Evolutionary conservation across 495 filamentous ascomycete species (phyloP), one percentile per base, ranked within the genome.

Genomic region (Cercophora samala): DNA sequence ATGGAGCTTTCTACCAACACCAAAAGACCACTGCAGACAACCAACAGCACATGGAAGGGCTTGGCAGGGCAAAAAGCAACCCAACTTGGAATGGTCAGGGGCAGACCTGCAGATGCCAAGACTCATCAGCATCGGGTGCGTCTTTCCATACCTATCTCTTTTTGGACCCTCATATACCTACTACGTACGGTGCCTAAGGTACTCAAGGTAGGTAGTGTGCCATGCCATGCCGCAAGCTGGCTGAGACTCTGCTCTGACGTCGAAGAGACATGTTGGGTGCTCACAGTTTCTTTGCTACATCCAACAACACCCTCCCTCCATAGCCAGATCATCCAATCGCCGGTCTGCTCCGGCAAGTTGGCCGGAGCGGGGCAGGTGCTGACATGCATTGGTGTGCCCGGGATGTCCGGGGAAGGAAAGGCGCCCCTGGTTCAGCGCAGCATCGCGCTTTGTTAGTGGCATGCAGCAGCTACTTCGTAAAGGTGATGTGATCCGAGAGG

Each of bases 391-490:
- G 37, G 37, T 46, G 21, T 26, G 26, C 5, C n/a, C 32, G 21
- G 29, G n/a, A 15, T 37, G 29, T 29, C 60, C 60, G 19, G 60
- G 26, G 26, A 62, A 24, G 60, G 29, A 46, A 62, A 37, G 26
- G 60, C 29, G 26, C 26, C 60, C 60, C 32, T 46, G 60, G 37
- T 46, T 46, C 60, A 62, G 29, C 24, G 60, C 24, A 62, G 19
- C 60, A 62, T 62, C 60, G 60, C 60, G 25, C 25, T 51, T 62
- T 29, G 60, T 62, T 62, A 62, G 60, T 29, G 60, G 58, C 8
- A 60, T 9, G 37, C 9, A 0, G 3, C 37, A 46, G 37, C 37
- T 46, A 8, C 8, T 32, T 3, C 5, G 56, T 13, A 8, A 11
- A 25, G 58, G 19, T 23, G 21, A 25, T 60, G 19, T 23, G 21